These are phyloP conservation scores for Sinapis alba DNA, from an alignment of 441 rosid species.

Conservation along the genomic window DNA sequence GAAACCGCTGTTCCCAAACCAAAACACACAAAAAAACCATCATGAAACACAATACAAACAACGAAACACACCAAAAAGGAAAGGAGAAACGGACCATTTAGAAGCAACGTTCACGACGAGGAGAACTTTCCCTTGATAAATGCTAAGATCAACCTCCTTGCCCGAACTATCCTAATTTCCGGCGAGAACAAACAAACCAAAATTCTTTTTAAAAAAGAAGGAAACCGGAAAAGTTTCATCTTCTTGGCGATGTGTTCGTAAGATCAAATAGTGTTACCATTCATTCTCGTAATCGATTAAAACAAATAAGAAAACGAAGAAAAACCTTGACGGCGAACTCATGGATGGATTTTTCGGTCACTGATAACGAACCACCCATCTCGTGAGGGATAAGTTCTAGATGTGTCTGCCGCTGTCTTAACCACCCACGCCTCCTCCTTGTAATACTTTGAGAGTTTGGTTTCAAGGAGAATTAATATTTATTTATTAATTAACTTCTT, in stretches of 20 bases:
- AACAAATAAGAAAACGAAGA: not conserved
- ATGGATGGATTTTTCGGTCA: conserved; percentile 67
- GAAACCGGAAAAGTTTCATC: not conserved
- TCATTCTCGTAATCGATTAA: not conserved
- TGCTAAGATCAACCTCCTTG: conserved; percentile 50
- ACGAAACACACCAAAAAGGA: too few relatives aligned
- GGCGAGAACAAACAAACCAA: not conserved
- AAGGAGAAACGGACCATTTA: not conserved
- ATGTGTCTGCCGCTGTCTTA: not conserved
- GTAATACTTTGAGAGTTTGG: not conserved
- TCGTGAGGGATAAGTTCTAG: not conserved
- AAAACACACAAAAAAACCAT: not conserved
- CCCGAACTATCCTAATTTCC: conserved; percentile 60
- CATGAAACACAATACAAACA: not conserved
- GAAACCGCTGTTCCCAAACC: conserved; percentile 58
- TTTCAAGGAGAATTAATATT: not conserved
- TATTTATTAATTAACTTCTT: not conserved
- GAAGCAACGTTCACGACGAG: not conserved
- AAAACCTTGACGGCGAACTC: conserved; percentile 77
- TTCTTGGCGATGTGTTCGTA: not conserved
- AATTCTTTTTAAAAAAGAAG: not conserved
- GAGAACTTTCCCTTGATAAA: not conserved
- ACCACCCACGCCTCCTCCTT: not conserved
- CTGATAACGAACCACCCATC: conserved; percentile 77
- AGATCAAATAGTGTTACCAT: not conserved